Evolutionary conservation across 306 rosid species (phyloP), one percentile per base, ranked within the genome.

Genomic region (Cucumis cinereus): DNA sequence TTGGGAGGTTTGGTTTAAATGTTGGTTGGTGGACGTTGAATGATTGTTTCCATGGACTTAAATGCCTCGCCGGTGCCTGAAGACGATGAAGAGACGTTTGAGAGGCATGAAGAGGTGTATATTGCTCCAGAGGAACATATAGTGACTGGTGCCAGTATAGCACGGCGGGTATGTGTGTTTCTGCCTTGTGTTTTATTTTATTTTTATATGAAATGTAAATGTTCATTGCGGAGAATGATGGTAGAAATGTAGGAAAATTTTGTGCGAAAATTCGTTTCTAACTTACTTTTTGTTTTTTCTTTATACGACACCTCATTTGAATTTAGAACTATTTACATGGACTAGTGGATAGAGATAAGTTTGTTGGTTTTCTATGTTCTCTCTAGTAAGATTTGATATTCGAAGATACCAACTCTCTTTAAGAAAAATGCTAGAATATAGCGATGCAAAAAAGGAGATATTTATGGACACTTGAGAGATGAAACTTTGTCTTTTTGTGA

Each of bases 21-120:
- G 90, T 84, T 79, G 85, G 41, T 81, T 74, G 72, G 75, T 77
- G 75, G 84, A 78, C 87, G 89, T 88, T 92, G 93, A 86, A 88
- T 88, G 96, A 87, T 89, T 80, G 93, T 78, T 84, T 84, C 96
- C 77, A 95, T 95, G 99, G 99, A 95, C 90, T 92, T 95, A 83
- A 95, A 95, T 86, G 99, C 97, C 79, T 94, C 91, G 26, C 99
- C 99, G 4, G 80, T 89, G 64, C 99, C 99, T 0, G 99, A 95
- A 78, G 99, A 95, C 47, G 99, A 95, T 47, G 99, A 95, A 54
- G 99, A 95, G 78, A 36, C 66, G 43, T 87, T 83, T 82, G 98
- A 85, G 50, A 87, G 87, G 81, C 92, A 85, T 73, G 78, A 82
- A 52, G 86, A 86, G 77, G 88, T 85, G 70, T 88, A 36, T 74